phyloP scores from a whole-genome alignment of 441 rosid genomes.

The Flueggea neowawraea region DNA sequence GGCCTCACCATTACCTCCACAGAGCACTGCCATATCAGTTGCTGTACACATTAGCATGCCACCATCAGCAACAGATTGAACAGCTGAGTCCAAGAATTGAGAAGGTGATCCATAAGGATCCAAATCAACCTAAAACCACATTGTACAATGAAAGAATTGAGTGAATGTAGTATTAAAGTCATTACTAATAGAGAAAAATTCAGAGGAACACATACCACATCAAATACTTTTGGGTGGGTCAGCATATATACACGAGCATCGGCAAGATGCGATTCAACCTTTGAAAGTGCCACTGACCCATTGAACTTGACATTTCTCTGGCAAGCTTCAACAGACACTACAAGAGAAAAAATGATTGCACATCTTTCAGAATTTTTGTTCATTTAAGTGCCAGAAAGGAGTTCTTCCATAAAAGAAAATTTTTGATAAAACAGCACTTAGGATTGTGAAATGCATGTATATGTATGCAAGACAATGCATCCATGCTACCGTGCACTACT shows the following conservation, averaged over 20 bases:
- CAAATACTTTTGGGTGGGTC: slow-evolving; percentile 89
- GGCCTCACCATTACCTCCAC: slow-evolving; percentile 99
- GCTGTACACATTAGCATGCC: slow-evolving; percentile 99
- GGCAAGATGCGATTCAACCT: slow-evolving; percentile 90
- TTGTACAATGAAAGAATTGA: slow-evolving; percentile 9
- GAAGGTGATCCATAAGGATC: slow-evolving; percentile 99
- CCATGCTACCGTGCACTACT: too few species aligned
- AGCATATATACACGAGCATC: slow-evolving; percentile 98
- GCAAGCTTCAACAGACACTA: slow-evolving; percentile 93
- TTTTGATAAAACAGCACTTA: not conserved
- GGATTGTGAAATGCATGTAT: too few species aligned
- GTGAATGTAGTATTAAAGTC: not conserved
- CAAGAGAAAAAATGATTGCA: slow-evolving; percentile 7
- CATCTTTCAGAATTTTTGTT: not conserved
- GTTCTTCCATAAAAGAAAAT: not conserved
- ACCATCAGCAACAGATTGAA: slow-evolving; percentile 95
- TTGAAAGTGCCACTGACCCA: slow-evolving; percentile 75
- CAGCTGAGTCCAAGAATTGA: slow-evolving; percentile 91
- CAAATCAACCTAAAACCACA: slow-evolving; percentile 82
- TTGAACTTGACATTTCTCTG: slow-evolving; percentile 87
- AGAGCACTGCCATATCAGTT: slow-evolving; percentile 98
- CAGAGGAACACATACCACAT: slow-evolving; percentile 54
- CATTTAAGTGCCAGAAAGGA: not conserved
- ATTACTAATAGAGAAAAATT: not conserved
- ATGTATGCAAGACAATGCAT: too few species aligned